Percentiles rank a stretch among this genome's conserved stretches.
phyloP scores from a whole-genome alignment of 345 rosid genomes.

The Camelina hispida region DNA sequence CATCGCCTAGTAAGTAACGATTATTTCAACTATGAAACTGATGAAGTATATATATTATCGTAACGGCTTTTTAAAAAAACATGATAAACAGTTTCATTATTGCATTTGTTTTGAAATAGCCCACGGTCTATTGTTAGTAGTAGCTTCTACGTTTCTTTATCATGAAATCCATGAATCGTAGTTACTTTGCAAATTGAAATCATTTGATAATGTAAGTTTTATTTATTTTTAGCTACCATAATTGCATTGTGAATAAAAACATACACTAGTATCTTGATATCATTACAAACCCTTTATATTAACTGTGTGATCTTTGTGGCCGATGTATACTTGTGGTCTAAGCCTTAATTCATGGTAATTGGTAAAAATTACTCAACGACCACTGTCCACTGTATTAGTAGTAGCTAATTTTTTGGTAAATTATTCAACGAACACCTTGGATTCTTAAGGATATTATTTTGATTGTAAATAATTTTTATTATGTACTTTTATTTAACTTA shows the following conservation, averaged over 20 bases:
- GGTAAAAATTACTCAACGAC: neutral
- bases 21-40: constrained; percentile 21
- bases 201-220: constrained; percentile 15
- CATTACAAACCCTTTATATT: too few relatives aligned
- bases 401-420: neutral
- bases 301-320: too few relatives aligned
- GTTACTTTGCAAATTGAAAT: constrained; percentile 24
- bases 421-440: neutral
- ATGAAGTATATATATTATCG: neutral
- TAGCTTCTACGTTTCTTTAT: constrained; percentile 35
- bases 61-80: neutral
- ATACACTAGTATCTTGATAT: too few relatives aligned
- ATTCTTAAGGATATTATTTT: neutral
- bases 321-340: too few relatives aligned
- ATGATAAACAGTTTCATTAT: constrained; percentile 20
- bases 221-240: neutral
- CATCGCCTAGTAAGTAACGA: constrained; percentile 12
- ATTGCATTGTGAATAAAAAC: too few relatives aligned
- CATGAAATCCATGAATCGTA: constrained; percentile 23
- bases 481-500: neutral
- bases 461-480: neutral
- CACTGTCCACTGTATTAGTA: neutral
- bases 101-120: constrained; percentile 9
- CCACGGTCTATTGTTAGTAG: constrained; percentile 13
- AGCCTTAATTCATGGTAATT: neutral